These are phyloP conservation scores for Boletus edulis DNA, from an alignment of 768 basidiomycete species.

Conservation along the genomic window DNA sequence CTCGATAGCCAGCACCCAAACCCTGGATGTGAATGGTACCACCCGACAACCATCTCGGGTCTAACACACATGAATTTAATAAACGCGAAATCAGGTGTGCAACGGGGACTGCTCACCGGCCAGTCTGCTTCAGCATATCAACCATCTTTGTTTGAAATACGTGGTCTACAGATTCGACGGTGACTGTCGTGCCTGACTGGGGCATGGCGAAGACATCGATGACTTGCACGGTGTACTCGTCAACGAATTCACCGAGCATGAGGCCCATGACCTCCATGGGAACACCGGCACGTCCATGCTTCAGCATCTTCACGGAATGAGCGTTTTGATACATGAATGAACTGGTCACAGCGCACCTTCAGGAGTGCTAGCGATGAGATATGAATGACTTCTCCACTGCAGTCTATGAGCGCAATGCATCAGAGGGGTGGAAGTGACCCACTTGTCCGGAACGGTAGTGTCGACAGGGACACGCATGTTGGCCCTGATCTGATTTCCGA, in stretches of 20 bases:
- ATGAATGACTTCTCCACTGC: conserved; percentile 90
- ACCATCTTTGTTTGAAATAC: conserved; percentile 99
- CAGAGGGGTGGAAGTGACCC: conserved; percentile 17
- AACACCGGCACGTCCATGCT: conserved; percentile 97
- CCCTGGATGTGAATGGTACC: conserved; percentile 99
- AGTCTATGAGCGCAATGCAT: conserved; percentile 1
- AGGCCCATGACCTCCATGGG: conserved; percentile 99
- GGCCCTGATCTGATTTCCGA: conserved; percentile 50
- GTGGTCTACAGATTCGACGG: conserved; percentile 97
- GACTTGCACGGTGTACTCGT: conserved; percentile 93
- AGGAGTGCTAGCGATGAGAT: conserved; percentile 96
- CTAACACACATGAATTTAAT: conserved; percentile 35
- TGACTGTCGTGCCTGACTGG: conserved; percentile 95
- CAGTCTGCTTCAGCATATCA: conserved; percentile 99
- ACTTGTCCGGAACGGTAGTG: conserved; percentile 74
- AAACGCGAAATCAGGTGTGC: background rate
- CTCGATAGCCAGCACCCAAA: conserved; percentile 99
- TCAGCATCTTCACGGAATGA: conserved; percentile 78
- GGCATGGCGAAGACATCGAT: conserved; percentile 99
- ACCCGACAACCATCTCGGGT: conserved; percentile 97
- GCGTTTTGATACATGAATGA: background rate
- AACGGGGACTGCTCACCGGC: conserved; percentile 57
- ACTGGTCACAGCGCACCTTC: conserved; percentile 57
- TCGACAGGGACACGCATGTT: conserved; percentile 44
- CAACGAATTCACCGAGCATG: conserved; percentile 97